Base-by-base conservation (phyloP, 345 rosid genomes). In the Linum tenue region DNA sequence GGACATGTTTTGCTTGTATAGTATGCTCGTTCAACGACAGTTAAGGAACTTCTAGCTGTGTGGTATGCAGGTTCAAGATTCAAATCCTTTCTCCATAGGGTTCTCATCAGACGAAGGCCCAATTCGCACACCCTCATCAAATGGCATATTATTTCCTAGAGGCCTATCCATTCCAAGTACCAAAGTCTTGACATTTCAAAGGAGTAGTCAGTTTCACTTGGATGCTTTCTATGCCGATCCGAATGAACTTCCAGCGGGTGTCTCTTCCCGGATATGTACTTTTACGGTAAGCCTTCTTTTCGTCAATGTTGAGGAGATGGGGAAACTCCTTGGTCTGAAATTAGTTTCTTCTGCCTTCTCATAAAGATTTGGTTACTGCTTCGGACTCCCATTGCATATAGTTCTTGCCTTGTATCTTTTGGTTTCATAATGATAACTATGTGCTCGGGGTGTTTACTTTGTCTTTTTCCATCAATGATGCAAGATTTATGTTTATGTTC, bases 31-130 rank as follows among this genome's bases (percentile, higher is more conserved):
- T 39, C 53, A n/a, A 48, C 3, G 53, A 10, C 53, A 48, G 14
- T 48, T 48, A 41, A 16, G 40, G 12, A 69, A 39, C 42, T 68
- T 48, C 53, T 6, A 48, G 15, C 53, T 48, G 38, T 48, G 38
- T 64, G 55, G 64, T 58, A 14, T 69, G 72, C 80, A 89, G 96
- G 92, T 89, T 82, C 87, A 88, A 76, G 96, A 89, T 89, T 82
- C 84, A 48, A 70, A 76, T 53, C 92, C 90, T 76, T 86, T 84
- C 76, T 77, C 92, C 40, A 57, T 88, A 57, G 90, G 92, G 64
- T 79, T 86, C 70, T 81, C 80, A 39, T 84, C 83, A 59, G 87
- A 84, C 48, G 74, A 75, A 73, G 88, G 82, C 70, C 81, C 80
- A 60, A 75, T 86, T 69, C 66, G 74, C 68, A 79, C 76, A 10